Base-by-base conservation (phyloP, 2,329 filamentous ascomycete species). In the Fusarium hostae region DNA sequence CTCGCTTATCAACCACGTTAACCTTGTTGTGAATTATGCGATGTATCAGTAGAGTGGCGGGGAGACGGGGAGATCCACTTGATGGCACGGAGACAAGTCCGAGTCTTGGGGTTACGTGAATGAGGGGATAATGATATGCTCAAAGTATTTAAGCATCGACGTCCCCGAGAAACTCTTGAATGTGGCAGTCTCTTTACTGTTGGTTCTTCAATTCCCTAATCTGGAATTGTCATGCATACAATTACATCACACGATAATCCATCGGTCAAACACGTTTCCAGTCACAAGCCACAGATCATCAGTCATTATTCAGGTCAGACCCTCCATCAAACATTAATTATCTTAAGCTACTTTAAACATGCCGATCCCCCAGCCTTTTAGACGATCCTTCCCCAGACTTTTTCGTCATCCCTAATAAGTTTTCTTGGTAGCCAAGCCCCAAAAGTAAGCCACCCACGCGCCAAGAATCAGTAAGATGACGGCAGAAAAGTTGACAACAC, bases 381-480 rank as follows among this genome's bases (percentile, higher is more conserved):
- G 11, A 22, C 7, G 3, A 56, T 57, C 54, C 26, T 15, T 22
- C 52, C 39, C 39, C 28, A 34, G 39, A 28, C 22, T 22, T 4
- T 9, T 18, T 22, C 10, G 16, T 26, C 22, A 22, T 50, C 13
- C 11, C 16, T 32, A 47, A 9, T 59, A 66, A 9, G 37, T 63
- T 10, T 88, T 83, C 0, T 85, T 86, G 0, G 86, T 90, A 7
- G 85, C 86, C 5, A 87, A 83, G 11, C 88, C 88, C 87, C 87
- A 90, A 66, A 90, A 88, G 75, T 89, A 90, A 1, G 86, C 87
- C 12, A 73, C 78, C 86, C 87, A 89, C 4, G 81, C 81, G 1
- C 88, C 88, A 13, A 87, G 35, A 0, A 87, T 82, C 43, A 90
- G 70, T 6, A 86, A 26, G 1, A 85, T 71, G 2, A 89, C 71